A percentile compares a stretch with the other conserved stretches of the same genome.
Evolutionary conservation across 441 rosid genomes (phyloP).

Genomic region (Cnidoscolus chayamansa): DNA sequence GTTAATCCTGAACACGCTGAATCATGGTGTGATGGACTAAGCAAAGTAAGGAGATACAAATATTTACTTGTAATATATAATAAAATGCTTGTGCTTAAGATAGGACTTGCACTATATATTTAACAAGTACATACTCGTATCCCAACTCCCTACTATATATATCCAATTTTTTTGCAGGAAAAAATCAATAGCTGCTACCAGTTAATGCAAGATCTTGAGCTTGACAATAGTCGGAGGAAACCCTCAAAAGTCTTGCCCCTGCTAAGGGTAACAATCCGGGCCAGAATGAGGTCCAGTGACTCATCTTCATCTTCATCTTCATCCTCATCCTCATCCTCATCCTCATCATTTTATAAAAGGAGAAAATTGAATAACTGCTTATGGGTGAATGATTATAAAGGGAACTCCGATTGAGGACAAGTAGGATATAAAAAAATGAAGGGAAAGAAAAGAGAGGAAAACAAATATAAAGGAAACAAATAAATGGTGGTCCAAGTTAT

Average conservation of each 20-base stretch:
- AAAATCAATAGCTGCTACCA: conserved; percentile 73
- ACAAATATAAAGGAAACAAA: conserved; percentile 8
- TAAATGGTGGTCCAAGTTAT: conserved; percentile 37
- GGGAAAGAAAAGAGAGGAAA: neutral
- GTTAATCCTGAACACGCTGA: conserved; percentile 70
- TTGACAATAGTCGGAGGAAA: conserved; percentile 41
- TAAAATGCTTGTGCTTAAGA: conserved; percentile 8
- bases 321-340: conserved; percentile 26
- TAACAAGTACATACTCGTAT: neutral
- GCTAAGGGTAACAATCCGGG: conserved; percentile 60
- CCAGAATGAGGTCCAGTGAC: conserved; percentile 49
- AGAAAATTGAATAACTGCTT: conserved; percentile 59
- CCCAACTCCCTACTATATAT: conserved; percentile 15
- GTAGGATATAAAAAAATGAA: neutral
- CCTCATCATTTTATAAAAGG: conserved; percentile 44
- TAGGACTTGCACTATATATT: neutral
- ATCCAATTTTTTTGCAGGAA: conserved; percentile 53
- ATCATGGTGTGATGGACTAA: conserved; percentile 88
- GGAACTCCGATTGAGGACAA: conserved; percentile 44
- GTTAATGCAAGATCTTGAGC: conserved; percentile 65
- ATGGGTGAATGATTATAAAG: conserved; percentile 70
- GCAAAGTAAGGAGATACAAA: conserved; percentile 54
- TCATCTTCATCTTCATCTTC: conserved; percentile 53
- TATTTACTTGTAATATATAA: neutral
- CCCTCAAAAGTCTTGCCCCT: conserved; percentile 48